These are phyloP conservation scores for Chalciporus piperatus DNA, from an alignment of 768 basidiomycete species.

Conservation along the genomic window DNA sequence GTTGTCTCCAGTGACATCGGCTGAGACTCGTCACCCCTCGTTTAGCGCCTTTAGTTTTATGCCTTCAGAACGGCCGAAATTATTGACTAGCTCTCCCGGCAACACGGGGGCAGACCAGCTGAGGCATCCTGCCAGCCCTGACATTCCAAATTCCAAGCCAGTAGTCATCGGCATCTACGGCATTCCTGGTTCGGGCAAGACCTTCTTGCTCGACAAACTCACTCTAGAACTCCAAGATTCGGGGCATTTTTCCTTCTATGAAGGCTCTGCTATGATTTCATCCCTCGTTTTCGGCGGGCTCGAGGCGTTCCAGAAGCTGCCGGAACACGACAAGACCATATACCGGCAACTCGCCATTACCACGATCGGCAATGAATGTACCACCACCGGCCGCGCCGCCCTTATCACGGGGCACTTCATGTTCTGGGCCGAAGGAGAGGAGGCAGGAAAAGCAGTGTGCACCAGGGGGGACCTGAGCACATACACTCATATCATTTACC, in stretches of 20 bases:
- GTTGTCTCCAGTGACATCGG: too few species aligned
- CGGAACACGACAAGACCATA: too few species aligned
- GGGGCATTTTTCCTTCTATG: too few species aligned
- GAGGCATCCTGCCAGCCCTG: not conserved
- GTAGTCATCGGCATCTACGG: conserved; percentile 10
- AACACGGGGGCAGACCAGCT: too few species aligned
- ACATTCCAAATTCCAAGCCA: conserved; percentile 11
- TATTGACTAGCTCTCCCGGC: conserved; percentile 2
- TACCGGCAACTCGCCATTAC: too few species aligned
- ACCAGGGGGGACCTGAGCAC: conserved; percentile 15
- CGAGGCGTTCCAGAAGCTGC: too few species aligned
- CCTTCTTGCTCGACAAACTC: conserved; percentile 12
- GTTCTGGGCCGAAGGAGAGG: conserved; percentile 15
- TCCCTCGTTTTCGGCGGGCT: too few species aligned
- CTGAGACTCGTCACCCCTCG: too few species aligned
- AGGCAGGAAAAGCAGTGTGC: conserved; percentile 15
- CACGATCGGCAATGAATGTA: too few species aligned
- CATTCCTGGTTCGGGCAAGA: conserved; percentile 16
- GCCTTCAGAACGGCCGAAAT: conserved; percentile 6
- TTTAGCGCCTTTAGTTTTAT: not conserved
- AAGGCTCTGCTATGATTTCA: too few species aligned
- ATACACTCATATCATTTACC: conserved; percentile 16
- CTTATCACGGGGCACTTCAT: conserved; percentile 18
- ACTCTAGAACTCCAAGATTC: too few species aligned
- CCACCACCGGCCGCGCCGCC: too few species aligned